A percentile compares a stretch with the other conserved stretches of the same genome.
Conservation (phyloP, 352 stramenopile genomes). For the Phytophthora tentaculata region DNA sequence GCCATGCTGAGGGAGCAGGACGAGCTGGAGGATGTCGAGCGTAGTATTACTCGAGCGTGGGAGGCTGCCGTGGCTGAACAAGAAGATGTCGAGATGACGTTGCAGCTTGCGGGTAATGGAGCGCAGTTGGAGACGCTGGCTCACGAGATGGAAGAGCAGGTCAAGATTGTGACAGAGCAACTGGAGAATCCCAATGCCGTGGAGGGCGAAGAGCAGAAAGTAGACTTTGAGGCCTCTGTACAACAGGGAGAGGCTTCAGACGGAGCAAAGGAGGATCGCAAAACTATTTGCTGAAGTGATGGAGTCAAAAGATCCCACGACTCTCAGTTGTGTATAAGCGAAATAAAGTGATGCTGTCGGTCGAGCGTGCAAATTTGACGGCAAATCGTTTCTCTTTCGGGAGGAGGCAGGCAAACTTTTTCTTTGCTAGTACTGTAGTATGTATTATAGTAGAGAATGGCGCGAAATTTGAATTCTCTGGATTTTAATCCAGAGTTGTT, state of each 20-base stretch:
- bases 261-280: background rate
- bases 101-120: constrained; percentile 57
- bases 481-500: too few relatives aligned
- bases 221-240: background rate
- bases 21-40: constrained; percentile 53
- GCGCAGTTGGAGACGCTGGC: constrained; percentile 44
- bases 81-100: constrained; percentile 78
- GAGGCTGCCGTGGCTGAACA: constrained; percentile 45
- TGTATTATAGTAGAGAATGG: too few relatives aligned
- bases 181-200: constrained; percentile 19
- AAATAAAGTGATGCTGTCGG: too few relatives aligned
- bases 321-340: too few relatives aligned
- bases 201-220: background rate
- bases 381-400: too few relatives aligned
- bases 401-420: too few relatives aligned
- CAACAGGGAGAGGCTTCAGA: background rate
- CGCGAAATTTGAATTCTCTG: too few relatives aligned
- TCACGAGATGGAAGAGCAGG: constrained; percentile 36
- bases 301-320: too few relatives aligned
- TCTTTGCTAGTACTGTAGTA: too few relatives aligned
- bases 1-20: constrained; percentile 53
- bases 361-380: too few relatives aligned
- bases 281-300: background rate
- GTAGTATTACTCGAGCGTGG: constrained; percentile 44
- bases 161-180: constrained; percentile 22